Conservation (phyloP, 768 basidiomycete species). For the Leccinum variicolor region DNA sequence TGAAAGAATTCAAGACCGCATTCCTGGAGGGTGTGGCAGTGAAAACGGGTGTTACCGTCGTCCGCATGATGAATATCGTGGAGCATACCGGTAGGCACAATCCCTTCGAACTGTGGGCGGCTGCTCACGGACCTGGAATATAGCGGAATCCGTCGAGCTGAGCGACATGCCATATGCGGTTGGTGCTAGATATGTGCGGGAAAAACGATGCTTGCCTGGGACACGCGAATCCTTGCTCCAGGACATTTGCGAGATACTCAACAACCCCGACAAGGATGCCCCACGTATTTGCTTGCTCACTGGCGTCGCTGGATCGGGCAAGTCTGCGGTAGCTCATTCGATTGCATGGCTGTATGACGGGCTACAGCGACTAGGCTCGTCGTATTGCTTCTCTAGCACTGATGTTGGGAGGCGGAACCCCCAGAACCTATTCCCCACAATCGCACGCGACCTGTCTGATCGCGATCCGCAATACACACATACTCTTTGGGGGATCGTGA, state of each 20-base stretch:
- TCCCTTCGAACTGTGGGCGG: not conserved
- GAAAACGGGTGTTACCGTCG: not conserved
- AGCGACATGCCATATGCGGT: not conserved
- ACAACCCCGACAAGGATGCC: not conserved
- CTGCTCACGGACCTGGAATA: not conserved
- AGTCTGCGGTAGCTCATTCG: not conserved
- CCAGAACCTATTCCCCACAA: not conserved
- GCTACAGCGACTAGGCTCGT: not conserved
- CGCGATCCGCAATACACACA: not conserved
- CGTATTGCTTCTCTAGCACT: not conserved
- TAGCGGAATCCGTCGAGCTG: not conserved
- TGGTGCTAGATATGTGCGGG: not conserved
- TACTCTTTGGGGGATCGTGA: not conserved
- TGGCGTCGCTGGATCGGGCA: not conserved
- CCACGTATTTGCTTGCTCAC: not conserved
- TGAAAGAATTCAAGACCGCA: not conserved
- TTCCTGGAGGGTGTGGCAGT: not conserved
- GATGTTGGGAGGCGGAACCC: not conserved
- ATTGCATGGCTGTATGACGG: not conserved
- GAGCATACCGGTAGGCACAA: not conserved
- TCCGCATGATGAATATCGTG: not conserved
- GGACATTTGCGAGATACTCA: not conserved
- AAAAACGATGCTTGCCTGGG: not conserved
- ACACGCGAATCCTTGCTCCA: not conserved
- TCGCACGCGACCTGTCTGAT: not conserved